phyloP scores from a whole-genome alignment of 257 asterid species.

The Solanum sitiens region DNA sequence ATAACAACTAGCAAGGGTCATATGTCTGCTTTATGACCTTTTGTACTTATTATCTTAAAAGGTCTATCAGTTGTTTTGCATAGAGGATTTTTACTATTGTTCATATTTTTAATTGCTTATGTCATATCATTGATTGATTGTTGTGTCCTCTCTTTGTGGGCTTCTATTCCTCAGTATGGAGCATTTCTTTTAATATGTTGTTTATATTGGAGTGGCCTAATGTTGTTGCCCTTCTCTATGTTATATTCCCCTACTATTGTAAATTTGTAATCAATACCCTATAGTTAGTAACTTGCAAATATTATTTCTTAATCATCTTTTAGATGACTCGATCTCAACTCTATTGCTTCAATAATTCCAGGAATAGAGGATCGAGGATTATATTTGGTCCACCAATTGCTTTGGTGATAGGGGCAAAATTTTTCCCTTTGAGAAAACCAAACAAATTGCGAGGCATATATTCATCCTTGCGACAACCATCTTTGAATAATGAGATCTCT shows the following conservation, averaged over 20 bases:
- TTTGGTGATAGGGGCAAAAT: constrained; percentile 76
- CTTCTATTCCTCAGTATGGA: neutral
- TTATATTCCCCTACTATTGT: neutral
- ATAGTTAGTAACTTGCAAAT: neutral
- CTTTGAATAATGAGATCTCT: neutral
- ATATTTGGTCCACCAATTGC: constrained; percentile 81
- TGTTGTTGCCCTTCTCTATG: neutral
- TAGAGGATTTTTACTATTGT: neutral
- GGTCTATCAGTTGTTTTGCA: neutral
- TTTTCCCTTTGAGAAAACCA: constrained; percentile 73
- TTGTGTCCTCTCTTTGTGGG: neutral
- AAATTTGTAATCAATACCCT: too few relatives aligned
- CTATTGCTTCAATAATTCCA: constrained; percentile 5
- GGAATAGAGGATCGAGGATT: constrained; percentile 85
- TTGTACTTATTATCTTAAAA: neutral
- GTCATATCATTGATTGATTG: neutral
- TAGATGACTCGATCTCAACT: neutral
- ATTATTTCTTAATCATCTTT: neutral
- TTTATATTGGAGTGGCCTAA: neutral
- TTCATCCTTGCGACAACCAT: neutral
- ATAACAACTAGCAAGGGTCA: too few relatives aligned
- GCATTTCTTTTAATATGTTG: neutral
- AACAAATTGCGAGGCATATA: constrained; percentile 53
- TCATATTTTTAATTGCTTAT: neutral
- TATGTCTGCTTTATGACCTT: neutral